These are phyloP conservation scores for Phyllosticta citribraziliensis DNA, from an alignment of 2,329 filamentous ascomycete genomes.

Conservation along the genomic window DNA sequence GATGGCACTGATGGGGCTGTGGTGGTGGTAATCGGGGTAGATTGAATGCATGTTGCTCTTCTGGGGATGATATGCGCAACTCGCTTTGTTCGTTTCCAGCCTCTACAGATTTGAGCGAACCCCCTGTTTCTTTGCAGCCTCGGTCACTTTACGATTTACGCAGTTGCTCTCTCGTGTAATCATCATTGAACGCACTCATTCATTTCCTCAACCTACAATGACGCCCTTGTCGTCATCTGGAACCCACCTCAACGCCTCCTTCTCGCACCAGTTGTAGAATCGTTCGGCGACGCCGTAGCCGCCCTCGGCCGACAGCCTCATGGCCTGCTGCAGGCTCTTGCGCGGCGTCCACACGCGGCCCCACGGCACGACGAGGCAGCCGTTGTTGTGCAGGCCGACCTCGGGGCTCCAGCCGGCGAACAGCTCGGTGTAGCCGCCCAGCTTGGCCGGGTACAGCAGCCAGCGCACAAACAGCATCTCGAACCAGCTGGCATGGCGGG, in stretches of 20 bases:
- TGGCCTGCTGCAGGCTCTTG: conserved; percentile 24
- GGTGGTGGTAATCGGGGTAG: not conserved
- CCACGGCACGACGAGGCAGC: conserved; percentile 37
- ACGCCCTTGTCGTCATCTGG: not conserved
- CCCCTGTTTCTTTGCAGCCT: not conserved
- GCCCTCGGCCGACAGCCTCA: conserved; percentile 26
- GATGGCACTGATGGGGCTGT: not conserved
- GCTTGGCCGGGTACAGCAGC: conserved; percentile 7
- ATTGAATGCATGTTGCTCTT: not conserved
- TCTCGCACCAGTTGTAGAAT: conserved; percentile 36
- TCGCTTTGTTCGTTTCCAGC: not conserved
- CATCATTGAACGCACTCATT: not conserved
- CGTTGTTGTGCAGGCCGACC: conserved; percentile 16
- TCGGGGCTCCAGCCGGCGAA: conserved; percentile 6
- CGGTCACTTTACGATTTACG: not conserved
- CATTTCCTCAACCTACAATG: not conserved
- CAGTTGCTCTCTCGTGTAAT: not conserved
- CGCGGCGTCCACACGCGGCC: conserved; percentile 29
- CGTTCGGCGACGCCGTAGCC: conserved; percentile 28
- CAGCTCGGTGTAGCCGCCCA: conserved; percentile 9
- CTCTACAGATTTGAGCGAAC: not conserved
- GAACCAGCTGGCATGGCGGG: conserved; percentile 17
- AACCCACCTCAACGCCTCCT: conserved; percentile 17
- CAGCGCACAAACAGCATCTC: not conserved
- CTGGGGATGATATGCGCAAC: not conserved